Evolutionary conservation across 257 asterid species (phyloP).

Genomic region (Striga asiatica): DNA sequence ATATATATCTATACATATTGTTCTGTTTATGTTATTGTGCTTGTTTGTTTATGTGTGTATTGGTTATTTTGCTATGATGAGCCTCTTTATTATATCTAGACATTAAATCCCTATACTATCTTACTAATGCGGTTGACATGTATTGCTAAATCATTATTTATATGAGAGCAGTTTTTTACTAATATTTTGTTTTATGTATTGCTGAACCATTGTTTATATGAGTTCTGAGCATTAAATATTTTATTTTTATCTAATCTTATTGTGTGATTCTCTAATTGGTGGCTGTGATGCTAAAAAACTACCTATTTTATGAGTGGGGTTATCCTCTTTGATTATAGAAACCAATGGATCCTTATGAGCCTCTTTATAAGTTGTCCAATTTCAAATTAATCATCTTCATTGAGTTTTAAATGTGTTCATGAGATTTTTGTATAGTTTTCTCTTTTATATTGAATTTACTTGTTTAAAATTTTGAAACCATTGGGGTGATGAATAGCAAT

Average conservation of each 20-base stretch:
- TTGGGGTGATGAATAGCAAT: constrained; percentile 30
- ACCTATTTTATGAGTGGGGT: constrained; percentile 59
- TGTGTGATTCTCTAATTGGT: not conserved
- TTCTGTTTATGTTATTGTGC: no score
- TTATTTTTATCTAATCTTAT: not conserved
- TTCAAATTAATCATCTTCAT: no score
- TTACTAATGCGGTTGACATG: no score
- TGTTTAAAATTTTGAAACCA: constrained; percentile 7
- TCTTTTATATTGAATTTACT: not conserved
- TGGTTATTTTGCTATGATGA: constrained; percentile 51
- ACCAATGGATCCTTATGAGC: constrained; percentile 93
- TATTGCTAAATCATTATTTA: no score
- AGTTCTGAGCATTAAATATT: constrained; percentile 27
- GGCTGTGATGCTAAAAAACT: constrained; percentile 49
- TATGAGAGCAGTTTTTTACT: constrained; percentile 33
- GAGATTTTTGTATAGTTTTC: no score
- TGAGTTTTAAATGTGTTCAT: no score
- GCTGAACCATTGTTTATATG: constrained; percentile 23
- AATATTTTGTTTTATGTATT: not conserved
- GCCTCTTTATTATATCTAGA: constrained; percentile 41
- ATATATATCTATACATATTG: no score
- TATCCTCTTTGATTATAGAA: constrained; percentile 35
- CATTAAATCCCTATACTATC: no score
- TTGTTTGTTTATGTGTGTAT: no score
- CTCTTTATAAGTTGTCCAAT: no score